Conservation (phyloP, 2,329 filamentous ascomycete species). For the Xylariaceae sp. region DNA sequence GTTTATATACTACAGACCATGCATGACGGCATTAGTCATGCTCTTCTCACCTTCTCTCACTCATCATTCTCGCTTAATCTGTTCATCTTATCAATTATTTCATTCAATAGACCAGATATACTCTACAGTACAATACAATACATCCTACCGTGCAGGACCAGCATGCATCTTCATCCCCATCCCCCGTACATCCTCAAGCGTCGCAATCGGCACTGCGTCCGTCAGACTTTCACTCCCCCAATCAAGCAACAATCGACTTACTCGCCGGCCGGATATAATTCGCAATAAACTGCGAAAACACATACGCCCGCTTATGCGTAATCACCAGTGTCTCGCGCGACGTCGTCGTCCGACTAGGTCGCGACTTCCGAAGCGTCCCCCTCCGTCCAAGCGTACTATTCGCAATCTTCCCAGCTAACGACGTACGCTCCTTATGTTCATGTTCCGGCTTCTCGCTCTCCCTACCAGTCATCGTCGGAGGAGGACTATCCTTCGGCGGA, state of each 20-base stretch:
- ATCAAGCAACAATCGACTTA: background rate
- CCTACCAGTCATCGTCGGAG: no score
- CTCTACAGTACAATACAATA: background rate
- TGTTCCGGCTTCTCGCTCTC: no score
- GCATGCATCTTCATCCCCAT: background rate
- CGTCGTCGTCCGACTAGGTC: background rate
- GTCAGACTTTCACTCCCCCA: background rate
- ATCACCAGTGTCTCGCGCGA: background rate
- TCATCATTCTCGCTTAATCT: no score
- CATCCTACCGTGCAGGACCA: background rate
- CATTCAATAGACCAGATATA: background rate
- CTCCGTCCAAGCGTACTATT: no score
- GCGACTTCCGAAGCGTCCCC: no score
- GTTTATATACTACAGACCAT: background rate
- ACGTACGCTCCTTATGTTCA: no score
- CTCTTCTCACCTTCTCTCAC: no score
- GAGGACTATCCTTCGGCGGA: no score
- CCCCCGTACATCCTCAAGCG: background rate
- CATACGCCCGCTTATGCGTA: background rate
- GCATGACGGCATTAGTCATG: no score
- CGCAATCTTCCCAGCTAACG: no score
- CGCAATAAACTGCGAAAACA: background rate
- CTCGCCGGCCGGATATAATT: background rate
- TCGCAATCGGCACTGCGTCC: background rate
- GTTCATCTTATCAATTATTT: no score